phyloP scores from a whole-genome alignment of 225 moss, liverwort and hornwort species.

The Physcomitrellopsis africana region DNA sequence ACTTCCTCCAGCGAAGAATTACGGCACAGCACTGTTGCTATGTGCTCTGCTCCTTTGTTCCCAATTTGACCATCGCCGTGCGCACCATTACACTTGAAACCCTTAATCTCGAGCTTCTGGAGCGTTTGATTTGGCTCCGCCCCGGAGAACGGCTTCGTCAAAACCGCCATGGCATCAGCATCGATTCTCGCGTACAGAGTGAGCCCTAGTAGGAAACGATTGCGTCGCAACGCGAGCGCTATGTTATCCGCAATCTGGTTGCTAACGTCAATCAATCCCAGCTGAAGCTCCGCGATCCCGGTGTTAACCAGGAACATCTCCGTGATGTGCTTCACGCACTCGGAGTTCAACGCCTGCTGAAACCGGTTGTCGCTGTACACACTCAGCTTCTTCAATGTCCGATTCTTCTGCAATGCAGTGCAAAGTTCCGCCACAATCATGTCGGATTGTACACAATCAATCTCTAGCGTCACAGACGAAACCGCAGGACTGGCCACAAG shows the following conservation, averaged over 20 bases:
- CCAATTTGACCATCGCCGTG: slow-evolving; percentile 59
- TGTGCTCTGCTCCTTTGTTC: slow-evolving; percentile 62
- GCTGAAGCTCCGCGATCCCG: slow-evolving; percentile 54
- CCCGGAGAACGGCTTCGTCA: slow-evolving; percentile 62
- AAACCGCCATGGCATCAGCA: slow-evolving; percentile 49
- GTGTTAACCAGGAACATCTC: slow-evolving; percentile 64
- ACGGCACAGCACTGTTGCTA: slow-evolving; percentile 48
- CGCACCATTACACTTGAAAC: slow-evolving; percentile 49
- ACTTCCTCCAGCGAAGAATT: slow-evolving; percentile 49
- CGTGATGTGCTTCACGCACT: slow-evolving; percentile 65
- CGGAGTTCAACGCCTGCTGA: slow-evolving; percentile 60
- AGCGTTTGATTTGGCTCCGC: slow-evolving; percentile 57
- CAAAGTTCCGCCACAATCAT: slow-evolving; percentile 62
- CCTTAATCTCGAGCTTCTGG: slow-evolving; percentile 57
- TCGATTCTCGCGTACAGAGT: slow-evolving; percentile 65
- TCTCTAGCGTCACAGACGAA: slow-evolving; percentile 59
- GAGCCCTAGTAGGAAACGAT: slow-evolving; percentile 43
- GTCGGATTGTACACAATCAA: slow-evolving; percentile 65
- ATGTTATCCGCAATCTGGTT: slow-evolving; percentile 57
- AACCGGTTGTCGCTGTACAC: slow-evolving; percentile 69
- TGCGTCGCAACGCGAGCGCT: slow-evolving; percentile 57
- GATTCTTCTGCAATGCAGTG: slow-evolving; percentile 57
- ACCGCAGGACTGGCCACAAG: slow-evolving; percentile 45
- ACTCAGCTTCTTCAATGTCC: slow-evolving; percentile 50
- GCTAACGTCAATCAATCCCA: slow-evolving; percentile 55